Percentiles rank a stretch among this genome's conserved stretches.
These are phyloP conservation scores for Magnusiomyces magnusii DNA, from an alignment of 1,139 yeast species.

Conservation along the genomic window DNA sequence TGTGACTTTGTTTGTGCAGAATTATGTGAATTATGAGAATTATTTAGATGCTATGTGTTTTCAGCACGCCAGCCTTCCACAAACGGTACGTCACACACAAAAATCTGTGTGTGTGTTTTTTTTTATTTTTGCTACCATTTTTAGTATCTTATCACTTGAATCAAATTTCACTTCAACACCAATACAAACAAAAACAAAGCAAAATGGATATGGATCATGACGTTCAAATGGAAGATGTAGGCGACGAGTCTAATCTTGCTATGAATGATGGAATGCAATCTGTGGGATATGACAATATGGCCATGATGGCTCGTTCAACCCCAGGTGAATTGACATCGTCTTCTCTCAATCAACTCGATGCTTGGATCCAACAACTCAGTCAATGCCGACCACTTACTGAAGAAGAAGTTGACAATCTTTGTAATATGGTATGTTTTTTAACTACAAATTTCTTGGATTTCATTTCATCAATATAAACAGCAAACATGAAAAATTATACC, in stretches of 20 bases:
- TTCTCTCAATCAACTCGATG: slow-evolving; percentile 60
- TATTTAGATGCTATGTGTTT: too few species aligned
- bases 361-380: slow-evolving; percentile 75
- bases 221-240: slow-evolving; percentile 16
- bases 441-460: background rate
- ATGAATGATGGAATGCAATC: slow-evolving; percentile 4
- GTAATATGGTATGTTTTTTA: slow-evolving; percentile 41
- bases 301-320: slow-evolving; percentile 4
- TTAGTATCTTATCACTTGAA: too few species aligned
- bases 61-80: too few species aligned
- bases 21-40: too few species aligned
- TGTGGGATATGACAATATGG: background rate
- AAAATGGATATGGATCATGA: slow-evolving; percentile 15
- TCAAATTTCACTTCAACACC: too few species aligned
- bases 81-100: too few species aligned
- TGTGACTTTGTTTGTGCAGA: too few species aligned
- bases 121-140: too few species aligned
- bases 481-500: too few species aligned
- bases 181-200: too few species aligned
- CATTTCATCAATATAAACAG: too few species aligned
- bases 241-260: slow-evolving; percentile 6
- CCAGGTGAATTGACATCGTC: slow-evolving; percentile 12
- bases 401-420: slow-evolving; percentile 66
- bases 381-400: slow-evolving; percentile 78
- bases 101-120: too few species aligned